Conservation (phyloP, 495 filamentous ascomycete species). For the Neurospora sp. region DNA sequence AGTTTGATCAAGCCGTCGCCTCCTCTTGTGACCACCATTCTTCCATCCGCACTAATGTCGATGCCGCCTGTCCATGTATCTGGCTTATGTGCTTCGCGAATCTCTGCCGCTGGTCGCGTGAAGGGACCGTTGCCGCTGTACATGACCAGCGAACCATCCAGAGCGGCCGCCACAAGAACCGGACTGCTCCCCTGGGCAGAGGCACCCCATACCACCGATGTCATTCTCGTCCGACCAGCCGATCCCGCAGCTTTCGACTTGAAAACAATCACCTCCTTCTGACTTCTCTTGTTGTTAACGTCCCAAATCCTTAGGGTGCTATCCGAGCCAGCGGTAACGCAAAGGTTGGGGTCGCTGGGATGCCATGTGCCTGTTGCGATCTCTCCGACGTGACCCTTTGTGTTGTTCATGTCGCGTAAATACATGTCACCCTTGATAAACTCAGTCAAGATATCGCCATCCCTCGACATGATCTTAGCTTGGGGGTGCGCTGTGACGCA, state of each 20-base stretch:
- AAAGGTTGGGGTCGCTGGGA: constrained; percentile 69
- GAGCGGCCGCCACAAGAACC: constrained; percentile 73
- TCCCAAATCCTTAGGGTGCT: constrained; percentile 96
- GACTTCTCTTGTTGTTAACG: constrained; percentile 71
- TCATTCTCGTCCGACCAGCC: constrained; percentile 88
- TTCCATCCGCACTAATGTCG: constrained; percentile 84
- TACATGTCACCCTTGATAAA: constrained; percentile 99
- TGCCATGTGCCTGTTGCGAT: constrained; percentile 82
- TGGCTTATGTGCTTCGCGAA: constrained; percentile 69
- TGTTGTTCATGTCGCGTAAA: constrained; percentile 88
- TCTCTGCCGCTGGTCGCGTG: constrained; percentile 74
- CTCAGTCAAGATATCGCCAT: constrained; percentile 75
- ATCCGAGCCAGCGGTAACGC: constrained; percentile 84
- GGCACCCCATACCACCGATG: constrained; percentile 80
- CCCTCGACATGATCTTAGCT: constrained; percentile 77
- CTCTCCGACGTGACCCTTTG: constrained; percentile 90
- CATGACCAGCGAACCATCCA: constrained; percentile 88
- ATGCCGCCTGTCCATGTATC: constrained; percentile 90
- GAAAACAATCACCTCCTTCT: constrained; percentile 89
- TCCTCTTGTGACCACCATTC: constrained; percentile 79
- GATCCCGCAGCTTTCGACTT: constrained; percentile 79
- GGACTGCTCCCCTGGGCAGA: constrained; percentile 65
- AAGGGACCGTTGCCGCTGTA: constrained; percentile 85
- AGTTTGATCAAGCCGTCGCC: constrained; percentile 77
- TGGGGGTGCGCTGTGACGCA: constrained; percentile 81